Conservation (phyloP, 1,284 basidiomycete genomes). For the Boletus nobilissimus region DNA sequence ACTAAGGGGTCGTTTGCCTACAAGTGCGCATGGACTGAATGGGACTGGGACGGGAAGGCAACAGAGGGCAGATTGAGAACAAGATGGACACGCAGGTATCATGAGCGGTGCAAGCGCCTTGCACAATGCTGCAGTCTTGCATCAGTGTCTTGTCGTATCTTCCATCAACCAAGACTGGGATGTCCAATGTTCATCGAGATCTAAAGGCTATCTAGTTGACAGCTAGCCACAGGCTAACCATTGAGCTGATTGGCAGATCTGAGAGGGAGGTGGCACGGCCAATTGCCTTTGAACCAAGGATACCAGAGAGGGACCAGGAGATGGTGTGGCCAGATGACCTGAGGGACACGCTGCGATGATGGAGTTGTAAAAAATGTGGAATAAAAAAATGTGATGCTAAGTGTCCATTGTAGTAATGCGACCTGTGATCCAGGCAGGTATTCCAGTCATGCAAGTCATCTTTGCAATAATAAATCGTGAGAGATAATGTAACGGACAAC, state of each 20-base stretch:
- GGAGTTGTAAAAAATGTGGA: constrained; percentile 49
- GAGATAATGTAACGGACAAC: constrained; percentile 50
- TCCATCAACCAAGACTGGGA: constrained; percentile 54
- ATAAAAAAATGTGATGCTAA: constrained; percentile 61
- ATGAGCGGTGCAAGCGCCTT: too few species aligned
- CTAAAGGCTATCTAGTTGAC: constrained; percentile 32
- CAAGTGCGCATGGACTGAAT: too few species aligned
- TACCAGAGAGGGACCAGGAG: constrained; percentile 35
- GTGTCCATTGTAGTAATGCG: constrained; percentile 60
- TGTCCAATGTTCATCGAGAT: constrained; percentile 59
- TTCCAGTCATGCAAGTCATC: constrained; percentile 56
- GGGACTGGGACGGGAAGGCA: too few species aligned
- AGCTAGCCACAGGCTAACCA: constrained; percentile 35
- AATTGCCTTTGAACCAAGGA: constrained; percentile 45
- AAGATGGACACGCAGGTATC: too few species aligned
- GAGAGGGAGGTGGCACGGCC: constrained; percentile 57
- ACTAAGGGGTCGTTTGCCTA: too few species aligned
- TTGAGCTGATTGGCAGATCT: constrained; percentile 36
- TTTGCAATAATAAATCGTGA: constrained; percentile 49
- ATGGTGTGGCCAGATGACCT: constrained; percentile 38
- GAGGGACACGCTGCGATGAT: constrained; percentile 27
- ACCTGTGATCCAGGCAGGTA: constrained; percentile 66
- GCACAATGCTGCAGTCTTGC: constrained; percentile 53
- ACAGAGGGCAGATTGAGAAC: too few species aligned
- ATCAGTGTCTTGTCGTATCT: constrained; percentile 65